Evolutionary conservation across 129 eudicot genomes (phyloP).

Genomic region (Saussurea involucrata): DNA sequence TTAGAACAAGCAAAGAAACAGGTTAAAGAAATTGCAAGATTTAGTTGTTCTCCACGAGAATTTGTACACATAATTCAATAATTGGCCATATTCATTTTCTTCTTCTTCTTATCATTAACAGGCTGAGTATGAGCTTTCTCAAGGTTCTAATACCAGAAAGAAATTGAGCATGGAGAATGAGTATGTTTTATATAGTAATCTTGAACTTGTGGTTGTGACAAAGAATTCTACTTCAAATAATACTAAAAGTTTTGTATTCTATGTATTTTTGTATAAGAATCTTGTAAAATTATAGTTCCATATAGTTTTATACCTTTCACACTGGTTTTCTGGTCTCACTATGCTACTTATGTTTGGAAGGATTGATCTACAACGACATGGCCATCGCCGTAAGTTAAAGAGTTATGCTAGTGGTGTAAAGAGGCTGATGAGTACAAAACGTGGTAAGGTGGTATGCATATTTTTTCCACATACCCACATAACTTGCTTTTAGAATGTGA

Average conservation of each 20-base stretch:
- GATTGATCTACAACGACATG: constrained; percentile 53
- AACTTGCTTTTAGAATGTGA: background rate
- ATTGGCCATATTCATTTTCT: background rate
- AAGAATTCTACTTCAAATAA: background rate
- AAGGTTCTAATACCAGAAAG: constrained; percentile 42
- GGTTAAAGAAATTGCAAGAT: constrained; percentile 27
- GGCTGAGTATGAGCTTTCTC: constrained; percentile 71
- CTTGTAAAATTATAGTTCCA: background rate
- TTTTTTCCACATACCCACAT: background rate
- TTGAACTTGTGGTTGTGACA: background rate
- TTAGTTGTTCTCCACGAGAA: background rate
- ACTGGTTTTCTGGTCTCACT: background rate
- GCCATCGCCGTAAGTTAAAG: constrained; percentile 61
- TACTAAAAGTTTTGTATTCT: background rate
- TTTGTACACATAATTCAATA: background rate
- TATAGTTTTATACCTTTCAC: background rate
- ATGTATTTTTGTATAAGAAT: background rate
- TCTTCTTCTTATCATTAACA: constrained; percentile 24
- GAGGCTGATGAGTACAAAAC: constrained; percentile 56
- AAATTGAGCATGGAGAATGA: constrained; percentile 65
- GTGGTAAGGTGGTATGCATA: constrained; percentile 39
- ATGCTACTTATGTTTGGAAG: constrained; percentile 31
- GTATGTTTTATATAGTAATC: constrained; percentile 26
- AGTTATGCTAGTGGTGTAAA: constrained; percentile 56
- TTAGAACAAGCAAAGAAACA: constrained; percentile 74